Evolutionary conservation across 139 green algal genomes (phyloP), one percentile per base, ranked within the genome.

Genomic region (Ostreobium quekettii): DNA sequence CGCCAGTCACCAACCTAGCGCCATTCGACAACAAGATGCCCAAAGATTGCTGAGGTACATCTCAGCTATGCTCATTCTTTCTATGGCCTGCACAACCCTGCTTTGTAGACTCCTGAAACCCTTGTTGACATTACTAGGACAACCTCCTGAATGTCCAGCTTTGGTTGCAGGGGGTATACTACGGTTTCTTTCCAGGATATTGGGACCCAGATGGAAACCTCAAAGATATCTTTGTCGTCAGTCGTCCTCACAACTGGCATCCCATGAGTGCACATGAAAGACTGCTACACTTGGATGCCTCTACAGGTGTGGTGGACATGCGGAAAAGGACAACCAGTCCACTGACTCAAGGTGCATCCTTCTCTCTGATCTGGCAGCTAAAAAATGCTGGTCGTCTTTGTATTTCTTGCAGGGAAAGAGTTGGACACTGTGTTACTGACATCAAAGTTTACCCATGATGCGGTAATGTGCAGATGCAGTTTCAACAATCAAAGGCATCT

Each of bases 171-270:
- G 85, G 85, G 28, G 78, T 90, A 2, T 87, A 88, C 60, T 89
- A 92, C 29, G 85, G 86, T 33, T 66, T 71, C 29, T 90, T 92
- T 38, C 72, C 84, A 5, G 82, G 85, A 5, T 69, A 66, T 4
- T 7, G 19, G 3, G 19, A 11, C 48, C 0, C 11, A 24, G 26
- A 62, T 1, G 53, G 74, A 4, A 6, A 2, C 4, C 62, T 73
- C n/a, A 30, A 26, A 24, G 82, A 49, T 1, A 36, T 91, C 4
- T 93, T 83, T 85, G 79, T 84, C 6, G 78, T 87, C 36, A 76
- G 85, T 1, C 74, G 85, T 1, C 85, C 87, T 8, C 83, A 89
- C 78, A 90, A 90, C 79, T 90, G 84, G 86, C 78, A 78, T 35
- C 81, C 80, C 1, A 69, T 64, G 26, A 79, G 29, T 7, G 69